Conservation (phyloP, 2,329 filamentous ascomycete species). For the Penicillium sp. region DNA sequence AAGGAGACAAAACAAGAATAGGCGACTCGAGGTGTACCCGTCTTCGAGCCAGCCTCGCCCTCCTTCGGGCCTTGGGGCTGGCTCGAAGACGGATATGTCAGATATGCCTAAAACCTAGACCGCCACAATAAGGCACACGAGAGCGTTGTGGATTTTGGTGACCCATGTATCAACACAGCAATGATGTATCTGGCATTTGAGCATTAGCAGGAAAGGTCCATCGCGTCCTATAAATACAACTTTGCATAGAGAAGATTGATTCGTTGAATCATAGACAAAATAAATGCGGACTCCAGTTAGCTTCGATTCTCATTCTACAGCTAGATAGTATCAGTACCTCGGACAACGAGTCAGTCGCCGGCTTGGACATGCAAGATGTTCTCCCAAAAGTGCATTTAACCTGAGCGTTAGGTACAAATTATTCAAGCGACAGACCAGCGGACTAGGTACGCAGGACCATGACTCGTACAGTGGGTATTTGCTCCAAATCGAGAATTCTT, state of each 20-base stretch:
- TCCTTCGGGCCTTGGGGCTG: no score
- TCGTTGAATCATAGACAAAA: background rate
- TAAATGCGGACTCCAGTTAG: background rate
- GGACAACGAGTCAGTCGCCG: no score
- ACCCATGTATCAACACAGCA: conserved; percentile 12
- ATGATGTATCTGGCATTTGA: conserved; percentile 11
- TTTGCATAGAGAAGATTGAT: conserved; percentile 4
- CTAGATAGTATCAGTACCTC: no score
- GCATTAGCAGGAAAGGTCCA: conserved; percentile 4
- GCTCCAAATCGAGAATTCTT: no score
- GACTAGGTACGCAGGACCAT: no score
- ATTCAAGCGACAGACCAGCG: no score
- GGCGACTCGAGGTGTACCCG: background rate
- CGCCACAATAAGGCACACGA: conserved; percentile 14
- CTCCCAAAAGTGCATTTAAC: no score
- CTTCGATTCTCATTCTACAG: background rate
- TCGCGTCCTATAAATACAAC: conserved; percentile 1
- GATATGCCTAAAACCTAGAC: background rate
- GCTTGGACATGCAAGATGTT: no score
- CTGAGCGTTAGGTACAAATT: no score
- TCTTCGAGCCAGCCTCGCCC: no score
- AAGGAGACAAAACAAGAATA: conserved; percentile 15
- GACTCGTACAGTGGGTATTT: no score
- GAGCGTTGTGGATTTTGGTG: conserved; percentile 19
- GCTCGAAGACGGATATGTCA: background rate